A percentile compares a stretch with the other conserved stretches of the same genome.
phyloP scores from a whole-genome alignment of 1,139 yeast genomes.

The Blastobotrys ciferrii region DNA sequence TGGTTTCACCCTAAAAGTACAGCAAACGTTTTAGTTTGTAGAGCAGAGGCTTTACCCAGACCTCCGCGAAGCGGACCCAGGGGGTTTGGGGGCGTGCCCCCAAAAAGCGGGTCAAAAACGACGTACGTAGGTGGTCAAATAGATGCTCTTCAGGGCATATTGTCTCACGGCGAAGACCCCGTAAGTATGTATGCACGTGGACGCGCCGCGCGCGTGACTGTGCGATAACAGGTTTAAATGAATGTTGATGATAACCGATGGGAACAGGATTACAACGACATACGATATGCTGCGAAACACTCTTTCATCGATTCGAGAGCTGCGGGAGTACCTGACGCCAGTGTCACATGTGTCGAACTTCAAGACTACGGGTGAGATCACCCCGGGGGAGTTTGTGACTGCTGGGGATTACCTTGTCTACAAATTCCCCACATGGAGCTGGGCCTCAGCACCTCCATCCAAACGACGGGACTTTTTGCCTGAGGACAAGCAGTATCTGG shows the following conservation, averaged over 20 bases:
- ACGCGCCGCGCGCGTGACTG: neutral
- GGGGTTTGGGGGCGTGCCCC: no score
- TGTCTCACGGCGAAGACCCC: no score
- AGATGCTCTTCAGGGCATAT: no score
- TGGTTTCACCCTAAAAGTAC: no score
- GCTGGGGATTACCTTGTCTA: constrained; percentile 92
- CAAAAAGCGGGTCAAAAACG: no score
- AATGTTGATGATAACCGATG: neutral
- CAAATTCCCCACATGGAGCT: constrained; percentile 96
- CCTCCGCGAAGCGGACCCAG: no score
- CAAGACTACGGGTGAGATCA: constrained; percentile 79
- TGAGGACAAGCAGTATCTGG: constrained; percentile 75
- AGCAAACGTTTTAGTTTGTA: no score
- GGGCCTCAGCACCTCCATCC: constrained; percentile 68
- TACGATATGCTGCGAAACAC: constrained; percentile 75
- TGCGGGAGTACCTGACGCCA: constrained; percentile 81
- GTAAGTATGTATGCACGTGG: no score
- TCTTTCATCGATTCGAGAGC: constrained; percentile 79
- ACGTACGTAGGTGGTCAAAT: no score
- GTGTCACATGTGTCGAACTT: constrained; percentile 81
- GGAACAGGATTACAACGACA: no score
- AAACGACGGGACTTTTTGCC: constrained; percentile 75
- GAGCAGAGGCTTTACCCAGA: no score
- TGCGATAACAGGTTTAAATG: neutral
- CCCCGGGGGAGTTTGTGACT: constrained; percentile 87